Evolutionary conservation across 306 rosid genomes (phyloP).

Genomic region (Dalbergia cultrata): DNA sequence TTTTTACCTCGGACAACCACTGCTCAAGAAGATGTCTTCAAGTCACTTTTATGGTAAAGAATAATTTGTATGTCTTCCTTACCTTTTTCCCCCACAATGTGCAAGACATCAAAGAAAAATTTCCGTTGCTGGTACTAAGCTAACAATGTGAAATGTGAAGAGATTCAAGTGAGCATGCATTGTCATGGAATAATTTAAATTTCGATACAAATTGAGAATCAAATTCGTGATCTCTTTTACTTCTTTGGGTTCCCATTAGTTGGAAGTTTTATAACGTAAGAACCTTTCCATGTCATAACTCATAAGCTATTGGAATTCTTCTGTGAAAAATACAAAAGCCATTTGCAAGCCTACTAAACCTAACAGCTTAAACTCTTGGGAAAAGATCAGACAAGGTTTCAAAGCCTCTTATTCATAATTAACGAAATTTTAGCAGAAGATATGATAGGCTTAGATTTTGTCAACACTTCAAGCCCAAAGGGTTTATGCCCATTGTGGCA

Average conservation of each 20-base stretch:
- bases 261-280: slow-evolving; percentile 5
- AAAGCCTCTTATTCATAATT: neutral
- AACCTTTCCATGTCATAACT: neutral
- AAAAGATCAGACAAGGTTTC: neutral
- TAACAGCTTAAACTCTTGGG: slow-evolving; percentile 18
- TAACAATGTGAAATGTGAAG: slow-evolving; percentile 1
- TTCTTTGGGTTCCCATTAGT: neutral
- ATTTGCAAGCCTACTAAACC: neutral
- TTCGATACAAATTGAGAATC: slow-evolving; percentile 30
- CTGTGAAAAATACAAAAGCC: neutral
- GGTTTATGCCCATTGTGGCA: neutral
- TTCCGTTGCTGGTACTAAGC: slow-evolving; percentile 20
- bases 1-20: slow-evolving; percentile 92
- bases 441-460: neutral
- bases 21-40: slow-evolving; percentile 74
- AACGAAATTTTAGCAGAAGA: slow-evolving; percentile 4
- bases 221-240: slow-evolving; percentile 28
- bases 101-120: slow-evolving; percentile 34
- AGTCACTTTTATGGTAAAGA: slow-evolving; percentile 83
- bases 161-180: slow-evolving; percentile 38
- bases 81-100: slow-evolving; percentile 29
- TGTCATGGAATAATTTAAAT: slow-evolving; percentile 9
- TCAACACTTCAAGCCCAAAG: slow-evolving; percentile 17
- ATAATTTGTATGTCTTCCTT: slow-evolving; percentile 37
- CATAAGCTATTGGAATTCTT: slow-evolving; percentile 26